Evolutionary conservation across 1,139 yeast genomes (phyloP).

Genomic region (Yamadazyma triangularis): DNA sequence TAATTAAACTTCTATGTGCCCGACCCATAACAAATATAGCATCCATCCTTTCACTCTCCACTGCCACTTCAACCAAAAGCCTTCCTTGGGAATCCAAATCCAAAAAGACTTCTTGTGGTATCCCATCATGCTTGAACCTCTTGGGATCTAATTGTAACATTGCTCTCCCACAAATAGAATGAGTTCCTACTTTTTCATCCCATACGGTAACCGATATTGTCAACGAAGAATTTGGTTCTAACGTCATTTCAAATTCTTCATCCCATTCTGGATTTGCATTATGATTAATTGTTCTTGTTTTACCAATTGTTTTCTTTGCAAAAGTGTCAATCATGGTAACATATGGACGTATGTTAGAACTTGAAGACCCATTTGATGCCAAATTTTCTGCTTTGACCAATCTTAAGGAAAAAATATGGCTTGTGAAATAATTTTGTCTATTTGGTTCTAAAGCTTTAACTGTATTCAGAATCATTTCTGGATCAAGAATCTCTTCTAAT

Average conservation of each 20-base stretch:
- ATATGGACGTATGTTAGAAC: conserved; percentile 57
- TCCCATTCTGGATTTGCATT: conserved; percentile 81
- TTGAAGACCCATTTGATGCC: conserved; percentile 33
- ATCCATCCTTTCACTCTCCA: conserved; percentile 75
- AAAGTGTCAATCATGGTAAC: conserved; percentile 63
- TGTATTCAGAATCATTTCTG: conserved; percentile 53
- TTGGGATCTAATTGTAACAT: conserved; percentile 60
- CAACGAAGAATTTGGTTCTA: conserved; percentile 34
- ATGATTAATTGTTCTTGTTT: conserved; percentile 61
- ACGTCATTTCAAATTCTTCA: conserved; percentile 71
- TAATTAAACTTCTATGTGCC: conserved; percentile 59
- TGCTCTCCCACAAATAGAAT: conserved; percentile 69
- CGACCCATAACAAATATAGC: conserved; percentile 77
- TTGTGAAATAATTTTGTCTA: conserved; percentile 28
- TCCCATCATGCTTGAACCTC: conserved; percentile 63
- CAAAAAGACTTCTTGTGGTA: conserved; percentile 56
- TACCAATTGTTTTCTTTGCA: conserved; percentile 57
- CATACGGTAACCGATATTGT: conserved; percentile 63
- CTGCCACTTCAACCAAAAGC: conserved; percentile 58
- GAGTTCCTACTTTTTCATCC: conserved; percentile 62
- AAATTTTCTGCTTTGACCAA: conserved; percentile 70
- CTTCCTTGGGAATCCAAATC: conserved; percentile 70
- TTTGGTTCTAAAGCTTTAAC: conserved; percentile 34
- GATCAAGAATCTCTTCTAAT: conserved; percentile 58
- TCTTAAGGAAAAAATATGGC: conserved; percentile 63